Base-by-base conservation (phyloP, 495 filamentous ascomycete genomes). In the Bombardia bombarda region DNA sequence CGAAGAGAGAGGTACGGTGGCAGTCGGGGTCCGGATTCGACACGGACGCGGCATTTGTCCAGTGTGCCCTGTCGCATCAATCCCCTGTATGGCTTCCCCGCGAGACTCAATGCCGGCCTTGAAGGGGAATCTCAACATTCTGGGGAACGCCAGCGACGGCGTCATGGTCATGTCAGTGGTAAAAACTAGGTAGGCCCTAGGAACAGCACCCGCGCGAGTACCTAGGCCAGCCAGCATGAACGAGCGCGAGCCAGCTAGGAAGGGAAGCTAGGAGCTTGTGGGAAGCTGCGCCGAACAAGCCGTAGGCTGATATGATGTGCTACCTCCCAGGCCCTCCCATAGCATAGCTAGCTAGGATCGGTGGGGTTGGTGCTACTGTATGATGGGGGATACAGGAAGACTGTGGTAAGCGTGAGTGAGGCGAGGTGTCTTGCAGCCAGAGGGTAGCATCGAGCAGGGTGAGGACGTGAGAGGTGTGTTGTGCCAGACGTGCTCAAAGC, bases 251-350 rank as follows among this genome's bases (percentile, higher is more conserved):
- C 31, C 12, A 22, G 23, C 21, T 34, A 21, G 18, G 28, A 21
- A 40, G 17, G 31, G 18, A 26, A 28, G 14, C 38, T 14, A 32
- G 43, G 49, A 40, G 48, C 32, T 49, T 41, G 52, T 47, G 66
- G 68, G 57, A 68, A 64, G 51, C 46, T 57, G 55, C 60, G 56
- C 68, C 68, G 68, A 70, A 67, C 53, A 63, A 63, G 64, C 67
- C 67, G 63, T 59, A 70, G 68, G 63, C 68, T 70, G 68, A 68
- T 68, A 54, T 62, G 53, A 57, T 62, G 61, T 52, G 33, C 45
- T 14, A 49, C 44, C 39, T 46, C 40, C 35, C 45, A 45, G 31
- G 8, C 2, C n/a, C 3, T 19, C 2, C 13, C 7, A 41, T 45
- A 38, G 40, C 41, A 53, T 39, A 37, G 45, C 46, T 45, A 32